These are phyloP conservation scores for Pythium scleroteichum DNA, from an alignment of 352 stramenopile species.

Conservation along the genomic window DNA sequence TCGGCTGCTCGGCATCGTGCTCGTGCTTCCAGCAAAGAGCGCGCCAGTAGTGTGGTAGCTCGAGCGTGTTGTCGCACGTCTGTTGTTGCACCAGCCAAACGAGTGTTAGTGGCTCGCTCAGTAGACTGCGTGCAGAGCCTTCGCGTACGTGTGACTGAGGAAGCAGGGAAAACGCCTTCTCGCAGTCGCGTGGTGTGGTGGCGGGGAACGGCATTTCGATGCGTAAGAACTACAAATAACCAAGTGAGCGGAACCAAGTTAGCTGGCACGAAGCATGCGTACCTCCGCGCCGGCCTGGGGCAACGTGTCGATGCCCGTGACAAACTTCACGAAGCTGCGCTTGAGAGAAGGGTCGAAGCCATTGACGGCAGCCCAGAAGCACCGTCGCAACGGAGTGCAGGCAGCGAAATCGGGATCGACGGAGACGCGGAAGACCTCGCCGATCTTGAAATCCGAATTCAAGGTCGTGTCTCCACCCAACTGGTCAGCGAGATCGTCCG, in stretches of 20 bases:
- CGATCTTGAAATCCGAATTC: constrained; percentile 23
- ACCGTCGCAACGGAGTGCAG: constrained; percentile 38
- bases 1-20: constrained; percentile 32
- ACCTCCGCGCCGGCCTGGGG: constrained; percentile 68
- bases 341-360: constrained; percentile 52
- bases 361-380: constrained; percentile 61
- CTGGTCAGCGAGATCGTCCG: constrained; percentile 37
- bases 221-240: constrained; percentile 53
- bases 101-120: not conserved
- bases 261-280: constrained; percentile 1
- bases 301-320: constrained; percentile 68
- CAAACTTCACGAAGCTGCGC: constrained; percentile 72
- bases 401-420: constrained; percentile 57
- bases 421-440: constrained; percentile 53
- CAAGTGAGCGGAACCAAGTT: not conserved
- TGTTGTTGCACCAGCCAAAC: constrained; percentile 17
- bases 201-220: constrained; percentile 76
- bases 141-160: constrained; percentile 70
- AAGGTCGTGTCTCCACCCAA: constrained; percentile 27
- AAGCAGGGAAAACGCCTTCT: constrained; percentile 60
- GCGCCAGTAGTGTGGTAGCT: constrained; percentile 77
- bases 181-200: constrained; percentile 39
- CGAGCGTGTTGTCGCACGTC: constrained; percentile 78
- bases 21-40: constrained; percentile 55
- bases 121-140: too few species aligned